These are phyloP conservation scores for Noccaea caerulescens DNA, from an alignment of 345 rosid genomes.

Conservation along the genomic window DNA sequence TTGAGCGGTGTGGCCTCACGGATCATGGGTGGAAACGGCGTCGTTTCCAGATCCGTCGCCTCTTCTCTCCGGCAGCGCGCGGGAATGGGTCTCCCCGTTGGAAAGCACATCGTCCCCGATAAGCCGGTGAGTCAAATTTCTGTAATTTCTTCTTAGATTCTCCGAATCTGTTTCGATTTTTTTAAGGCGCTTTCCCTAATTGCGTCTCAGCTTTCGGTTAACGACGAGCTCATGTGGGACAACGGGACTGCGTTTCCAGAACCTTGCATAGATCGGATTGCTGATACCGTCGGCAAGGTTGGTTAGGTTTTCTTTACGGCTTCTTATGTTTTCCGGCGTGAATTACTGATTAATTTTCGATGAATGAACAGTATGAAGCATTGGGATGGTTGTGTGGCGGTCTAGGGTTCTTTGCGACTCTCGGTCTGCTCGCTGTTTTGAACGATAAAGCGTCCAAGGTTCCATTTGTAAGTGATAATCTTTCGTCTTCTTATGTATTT, in stretches of 20 bases:
- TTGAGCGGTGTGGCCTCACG: constrained; percentile 72
- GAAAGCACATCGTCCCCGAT: constrained; percentile 93
- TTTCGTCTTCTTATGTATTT: constrained; percentile 7
- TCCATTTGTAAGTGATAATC: constrained; percentile 69
- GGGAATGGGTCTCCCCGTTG: constrained; percentile 97
- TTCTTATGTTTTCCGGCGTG: not conserved
- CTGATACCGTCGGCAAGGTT: constrained; percentile 97
- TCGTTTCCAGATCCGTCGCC: constrained; percentile 68
- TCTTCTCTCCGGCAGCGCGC: constrained; percentile 85
- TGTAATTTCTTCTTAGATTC: not conserved
- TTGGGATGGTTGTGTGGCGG: constrained; percentile 98
- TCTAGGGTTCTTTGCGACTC: constrained; percentile 70
- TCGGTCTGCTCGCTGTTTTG: constrained; percentile 76
- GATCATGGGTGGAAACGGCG: constrained; percentile 90
- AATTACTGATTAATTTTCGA: constrained; percentile 1
- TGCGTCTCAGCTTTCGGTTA: constrained; percentile 64
- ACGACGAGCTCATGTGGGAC: constrained; percentile 95
- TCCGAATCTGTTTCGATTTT: not conserved
- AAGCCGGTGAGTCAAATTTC: constrained; percentile 65
- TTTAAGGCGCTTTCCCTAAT: not conserved
- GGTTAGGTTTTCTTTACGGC: not conserved
- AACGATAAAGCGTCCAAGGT: constrained; percentile 91
- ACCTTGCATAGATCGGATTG: constrained; percentile 96
- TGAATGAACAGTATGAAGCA: constrained; percentile 75
- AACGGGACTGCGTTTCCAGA: constrained; percentile 92